These are phyloP conservation scores for Microdochium nivale DNA, from an alignment of 2,329 filamentous ascomycete species.

Conservation along the genomic window DNA sequence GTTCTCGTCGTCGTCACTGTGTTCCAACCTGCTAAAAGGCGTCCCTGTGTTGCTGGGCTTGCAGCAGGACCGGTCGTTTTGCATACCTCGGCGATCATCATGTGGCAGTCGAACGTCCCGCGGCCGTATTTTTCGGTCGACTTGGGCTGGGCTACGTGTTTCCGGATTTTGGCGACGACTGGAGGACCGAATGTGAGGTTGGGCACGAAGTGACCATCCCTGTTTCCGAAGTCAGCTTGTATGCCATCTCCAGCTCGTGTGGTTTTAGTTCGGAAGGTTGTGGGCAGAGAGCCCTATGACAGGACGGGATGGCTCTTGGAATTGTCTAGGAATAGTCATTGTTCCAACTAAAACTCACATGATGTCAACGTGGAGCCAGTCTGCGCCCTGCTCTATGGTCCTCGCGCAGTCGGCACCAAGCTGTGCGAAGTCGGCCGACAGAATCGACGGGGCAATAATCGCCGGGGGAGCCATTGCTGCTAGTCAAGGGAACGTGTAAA, in stretches of 20 bases:
- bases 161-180: constrained; percentile 88
- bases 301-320: not conserved
- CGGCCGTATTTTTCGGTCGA: constrained; percentile 54
- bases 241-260: not conserved
- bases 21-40: too few relatives aligned
- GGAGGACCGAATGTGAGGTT: constrained; percentile 97
- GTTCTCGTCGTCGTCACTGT: too few relatives aligned
- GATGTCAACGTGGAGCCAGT: constrained; percentile 95
- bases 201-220: constrained; percentile 98
- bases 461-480: constrained; percentile 72
- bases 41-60: too few relatives aligned
- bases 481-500: not conserved
- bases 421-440: constrained; percentile 89
- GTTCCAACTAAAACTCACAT: constrained; percentile 46
- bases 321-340: constrained; percentile 1
- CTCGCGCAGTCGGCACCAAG: constrained; percentile 78
- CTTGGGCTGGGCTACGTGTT: constrained; percentile 67
- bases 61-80: not conserved
- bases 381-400: constrained; percentile 79
- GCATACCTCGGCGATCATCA: constrained; percentile 96
- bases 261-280: not conserved
- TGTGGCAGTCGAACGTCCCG: constrained; percentile 98
- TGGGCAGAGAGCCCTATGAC: not conserved
- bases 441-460: constrained; percentile 96
- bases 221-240: constrained; percentile 19